Evolutionary conservation across 2,329 filamentous ascomycete genomes (phyloP), one percentile per base, ranked within the genome.

Genomic region (Clonostachys rhizophaga): DNA sequence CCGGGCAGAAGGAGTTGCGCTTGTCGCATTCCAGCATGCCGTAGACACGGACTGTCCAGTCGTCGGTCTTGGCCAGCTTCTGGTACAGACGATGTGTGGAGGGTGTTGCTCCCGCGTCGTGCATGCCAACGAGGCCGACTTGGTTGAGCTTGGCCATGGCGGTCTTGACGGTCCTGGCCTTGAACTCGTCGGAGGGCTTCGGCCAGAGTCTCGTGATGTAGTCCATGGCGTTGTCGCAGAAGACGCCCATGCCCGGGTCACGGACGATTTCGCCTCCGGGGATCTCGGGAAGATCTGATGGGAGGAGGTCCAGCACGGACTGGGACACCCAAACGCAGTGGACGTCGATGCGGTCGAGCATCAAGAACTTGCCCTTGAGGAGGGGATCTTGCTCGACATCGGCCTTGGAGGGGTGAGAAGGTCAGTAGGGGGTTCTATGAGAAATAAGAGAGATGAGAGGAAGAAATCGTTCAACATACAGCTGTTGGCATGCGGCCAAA

Each of bases 201-300:
- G 83, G 83, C 69, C 81, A 84, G 16, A 78, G 55, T 3, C 69
- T 64, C 48, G 72, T 68, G 35, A 86, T 72, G 44, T 84, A 61
- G 40, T 84, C 79, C 76, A 87, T 86, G 20, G 84, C 84, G 57
- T 87, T 87, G 61, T 89, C 84, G 58, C 85, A 89, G 54, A 88
- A 87, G 10, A 88, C 83, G 40, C 85, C 84, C 55, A 76, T 71
- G 0, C 81, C 81, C 1, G 84, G 83, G 5, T 79, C 66, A 33
- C 75, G 71, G 13, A 84, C 61, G 11, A 87, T 75, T 49, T 86
- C 81, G 2, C 85, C 85, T 11, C 84, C 84, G 2, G 82, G 80
- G 2, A 83, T 61, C 47, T 78, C 72, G 3, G 73, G 67, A 24
- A 77, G 52, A 9, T 76, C 70, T 12, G 40, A 34, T 1, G 83